Evolutionary conservation across 768 basidiomycete genomes (phyloP).

Genomic region (Gloeopeniophorella convolvens): DNA sequence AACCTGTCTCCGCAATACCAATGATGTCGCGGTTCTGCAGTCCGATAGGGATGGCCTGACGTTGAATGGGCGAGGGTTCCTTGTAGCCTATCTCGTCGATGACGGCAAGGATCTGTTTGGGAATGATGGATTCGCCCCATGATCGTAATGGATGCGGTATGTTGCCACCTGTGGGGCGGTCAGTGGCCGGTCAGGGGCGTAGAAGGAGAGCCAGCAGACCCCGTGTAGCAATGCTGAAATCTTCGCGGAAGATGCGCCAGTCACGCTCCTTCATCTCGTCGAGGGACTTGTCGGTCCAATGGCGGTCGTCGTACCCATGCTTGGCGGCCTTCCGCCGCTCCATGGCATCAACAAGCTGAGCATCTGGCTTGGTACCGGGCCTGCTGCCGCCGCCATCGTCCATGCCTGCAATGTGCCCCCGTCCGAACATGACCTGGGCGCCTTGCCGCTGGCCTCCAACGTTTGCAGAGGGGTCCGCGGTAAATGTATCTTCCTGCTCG

Average conservation of each 20-base stretch:
- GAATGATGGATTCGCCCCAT: slow-evolving; percentile 87
- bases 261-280: slow-evolving; percentile 95
- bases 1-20: slow-evolving; percentile 97
- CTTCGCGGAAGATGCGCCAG: slow-evolving; percentile 98
- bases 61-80: slow-evolving; percentile 94
- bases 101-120: slow-evolving; percentile 66
- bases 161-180: slow-evolving; percentile 58
- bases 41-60: slow-evolving; percentile 99
- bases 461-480: slow-evolving; percentile 66
- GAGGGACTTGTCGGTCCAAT: slow-evolving; percentile 95
- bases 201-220: slow-evolving; percentile 39
- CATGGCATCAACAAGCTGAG: slow-evolving; percentile 70
- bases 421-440: slow-evolving; percentile 84
- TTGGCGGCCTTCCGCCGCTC: slow-evolving; percentile 79
- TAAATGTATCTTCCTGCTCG: slow-evolving; percentile 88
- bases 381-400: slow-evolving; percentile 55
- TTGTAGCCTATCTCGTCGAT: slow-evolving; percentile 94
- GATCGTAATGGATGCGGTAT: slow-evolving; percentile 92
- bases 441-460: slow-evolving; percentile 69
- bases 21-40: slow-evolving; percentile 95
- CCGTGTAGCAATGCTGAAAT: slow-evolving; percentile 92
- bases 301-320: slow-evolving; percentile 83
- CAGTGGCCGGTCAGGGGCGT: slow-evolving; percentile 3
- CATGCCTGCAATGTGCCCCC: slow-evolving; percentile 80
- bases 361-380: slow-evolving; percentile 29